Evolutionary conservation across 306 rosid genomes (phyloP), one percentile per base, ranked within the genome.

Genomic region (Begonia peltatifolia): DNA sequence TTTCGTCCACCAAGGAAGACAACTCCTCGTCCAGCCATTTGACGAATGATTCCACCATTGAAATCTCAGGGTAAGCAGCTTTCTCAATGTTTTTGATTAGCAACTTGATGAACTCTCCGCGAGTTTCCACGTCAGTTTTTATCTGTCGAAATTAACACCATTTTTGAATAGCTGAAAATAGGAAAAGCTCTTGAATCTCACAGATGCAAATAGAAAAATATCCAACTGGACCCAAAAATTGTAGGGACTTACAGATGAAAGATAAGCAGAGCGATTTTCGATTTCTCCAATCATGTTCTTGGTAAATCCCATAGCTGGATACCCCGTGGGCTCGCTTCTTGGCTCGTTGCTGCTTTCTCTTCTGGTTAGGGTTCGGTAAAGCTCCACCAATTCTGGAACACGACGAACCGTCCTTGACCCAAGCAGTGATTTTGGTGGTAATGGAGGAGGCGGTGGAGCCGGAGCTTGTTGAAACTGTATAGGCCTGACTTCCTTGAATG

Each of bases 281-380:
- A 86, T 90, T 78, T 90, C 95, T 57, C 93, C 94, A 46, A 90
- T 90, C 99, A 90, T 90, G 68, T 83, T 90, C 77, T 75, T 80
- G 16, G 92, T 75, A 55, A 86, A 83, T 25, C 94, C 94, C 49
- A 76, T 52, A 22, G 65, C 71, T 3, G 82, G 86, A 65, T 48
- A 58, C 43, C 84, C 89, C 11, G 76, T 75, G 2, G 68, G 60
- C n/a, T 68, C 58, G 52, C 53, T 60, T 65, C 54, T 83, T 59
- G 57, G 77, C 56, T 79, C 99, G 65, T 53, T 67, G 58, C 63
- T 71, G 2, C 70, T 70, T 56, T 86, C 88, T 64, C 70, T 81
- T 64, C 79, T 79, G 42, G 94, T 81, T 46, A 92, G 84, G 14
- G 80, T 73, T 35, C 96, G 94, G 78, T 86, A 83, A 44, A 92